Conservation (phyloP, 1,284 basidiomycete species). For the Cutaneotrichosporon cutaneum region DNA sequence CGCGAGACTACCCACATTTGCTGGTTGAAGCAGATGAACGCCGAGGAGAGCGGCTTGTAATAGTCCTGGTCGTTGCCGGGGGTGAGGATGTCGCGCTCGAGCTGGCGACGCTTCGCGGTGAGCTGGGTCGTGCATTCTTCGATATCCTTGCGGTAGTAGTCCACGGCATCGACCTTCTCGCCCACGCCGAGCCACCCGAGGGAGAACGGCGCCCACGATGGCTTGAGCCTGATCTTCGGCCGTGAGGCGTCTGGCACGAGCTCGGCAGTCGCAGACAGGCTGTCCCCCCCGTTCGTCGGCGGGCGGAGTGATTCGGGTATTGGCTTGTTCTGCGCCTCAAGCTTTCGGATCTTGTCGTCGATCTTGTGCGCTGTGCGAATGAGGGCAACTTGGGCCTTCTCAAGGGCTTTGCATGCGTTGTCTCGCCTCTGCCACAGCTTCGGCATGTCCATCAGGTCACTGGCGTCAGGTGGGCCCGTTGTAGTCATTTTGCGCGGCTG, state of each 20-base stretch:
- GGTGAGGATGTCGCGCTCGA: constrained; percentile 52
- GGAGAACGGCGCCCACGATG: constrained; percentile 59
- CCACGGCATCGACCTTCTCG: constrained; percentile 87
- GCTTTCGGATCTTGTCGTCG: constrained; percentile 40
- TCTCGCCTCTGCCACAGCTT: constrained; percentile 62
- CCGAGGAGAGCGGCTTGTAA: constrained; percentile 69
- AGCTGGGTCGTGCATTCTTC: constrained; percentile 35
- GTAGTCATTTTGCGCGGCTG: not conserved
- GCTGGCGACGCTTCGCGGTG: constrained; percentile 47
- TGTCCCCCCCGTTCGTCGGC: not conserved
- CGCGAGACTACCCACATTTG: constrained; percentile 60
- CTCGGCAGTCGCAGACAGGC: not conserved
- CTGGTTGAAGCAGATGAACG: constrained; percentile 88
- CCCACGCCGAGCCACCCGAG: constrained; percentile 63
- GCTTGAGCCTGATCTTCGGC: constrained; percentile 75
- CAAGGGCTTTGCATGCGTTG: constrained; percentile 63
- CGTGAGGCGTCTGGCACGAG: constrained; percentile 41
- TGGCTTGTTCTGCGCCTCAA: not conserved
- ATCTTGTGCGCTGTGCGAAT: constrained; percentile 56
- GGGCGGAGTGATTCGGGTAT: not conserved
- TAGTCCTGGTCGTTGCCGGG: constrained; percentile 48
- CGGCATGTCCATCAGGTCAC: constrained; percentile 62
- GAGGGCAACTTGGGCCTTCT: constrained; percentile 62
- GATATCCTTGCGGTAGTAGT: constrained; percentile 65
- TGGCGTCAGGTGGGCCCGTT: not conserved